A percentile compares a stretch with the other conserved stretches of the same genome.
Conservation (phyloP, 2,329 filamentous ascomycete species). For the Cryphonectria nitschkei region DNA sequence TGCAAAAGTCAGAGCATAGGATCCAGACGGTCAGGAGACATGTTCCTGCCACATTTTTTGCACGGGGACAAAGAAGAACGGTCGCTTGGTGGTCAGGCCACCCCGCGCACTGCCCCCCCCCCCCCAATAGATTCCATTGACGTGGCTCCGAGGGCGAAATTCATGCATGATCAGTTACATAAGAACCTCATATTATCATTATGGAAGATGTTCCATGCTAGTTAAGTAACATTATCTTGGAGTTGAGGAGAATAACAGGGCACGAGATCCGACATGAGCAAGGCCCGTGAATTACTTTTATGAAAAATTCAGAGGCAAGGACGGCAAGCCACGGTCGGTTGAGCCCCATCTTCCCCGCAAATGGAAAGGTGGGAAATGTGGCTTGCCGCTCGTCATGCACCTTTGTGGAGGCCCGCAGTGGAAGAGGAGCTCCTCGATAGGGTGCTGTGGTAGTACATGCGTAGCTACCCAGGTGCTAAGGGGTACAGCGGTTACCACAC, state of each 20-base stretch:
- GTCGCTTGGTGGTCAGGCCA: background rate
- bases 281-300: background rate
- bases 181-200: background rate
- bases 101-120: background rate
- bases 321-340: background rate
- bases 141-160: background rate
- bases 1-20: background rate
- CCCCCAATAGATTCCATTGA: background rate
- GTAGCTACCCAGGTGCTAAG: too few species aligned
- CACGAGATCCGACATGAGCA: background rate
- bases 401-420: background rate
- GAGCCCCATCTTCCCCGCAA: slow-evolving; percentile 10
- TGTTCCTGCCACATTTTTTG: too few species aligned
- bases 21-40: background rate
- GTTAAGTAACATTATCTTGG: background rate
- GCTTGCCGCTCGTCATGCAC: background rate
- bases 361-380: background rate
- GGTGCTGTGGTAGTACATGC: background rate
- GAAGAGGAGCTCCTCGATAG: background rate
- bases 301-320: background rate
- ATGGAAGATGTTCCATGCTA: background rate
- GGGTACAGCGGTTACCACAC: background rate
- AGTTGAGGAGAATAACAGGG: background rate
- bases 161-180: background rate
- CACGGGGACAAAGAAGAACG: background rate